Conservation (phyloP, 345 rosid genomes). For the Corchorus capsularis region DNA sequence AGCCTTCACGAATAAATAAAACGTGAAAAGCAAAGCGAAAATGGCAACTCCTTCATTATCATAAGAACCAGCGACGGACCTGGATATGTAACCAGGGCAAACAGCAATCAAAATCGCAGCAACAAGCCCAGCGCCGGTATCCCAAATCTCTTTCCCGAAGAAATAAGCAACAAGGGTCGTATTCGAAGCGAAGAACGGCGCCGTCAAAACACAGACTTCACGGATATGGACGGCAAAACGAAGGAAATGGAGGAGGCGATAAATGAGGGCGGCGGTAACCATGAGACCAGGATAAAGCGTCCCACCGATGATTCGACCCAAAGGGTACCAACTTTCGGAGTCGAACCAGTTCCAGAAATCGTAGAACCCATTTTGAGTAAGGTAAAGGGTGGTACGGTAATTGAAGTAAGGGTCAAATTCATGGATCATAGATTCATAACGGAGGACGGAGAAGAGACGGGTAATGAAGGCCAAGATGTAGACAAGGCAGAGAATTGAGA, state of each 20-base stretch:
- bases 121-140: slow-evolving; percentile 89
- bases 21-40: slow-evolving; percentile 84
- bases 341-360: slow-evolving; percentile 99
- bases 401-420: slow-evolving; percentile 98
- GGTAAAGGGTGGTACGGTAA: slow-evolving; percentile 83
- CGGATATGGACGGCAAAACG: slow-evolving; percentile 91
- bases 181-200: slow-evolving; percentile 95
- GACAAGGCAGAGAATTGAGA: slow-evolving; percentile 79
- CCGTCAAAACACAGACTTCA: slow-evolving; percentile 93
- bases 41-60: slow-evolving; percentile 94
- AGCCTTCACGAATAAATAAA: slow-evolving; percentile 87
- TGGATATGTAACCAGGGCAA: slow-evolving; percentile 96
- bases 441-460: slow-evolving; percentile 90
- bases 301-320: slow-evolving; percentile 94
- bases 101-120: slow-evolving; percentile 90
- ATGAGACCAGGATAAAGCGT: slow-evolving; percentile 89
- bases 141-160: slow-evolving; percentile 98
- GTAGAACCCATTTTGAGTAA: slow-evolving; percentile 89
- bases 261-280: slow-evolving; percentile 90
- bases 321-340: slow-evolving; percentile 97
- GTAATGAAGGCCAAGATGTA: slow-evolving; percentile 84
- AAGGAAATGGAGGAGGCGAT: slow-evolving; percentile 70
- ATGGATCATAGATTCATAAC: slow-evolving; percentile 44
- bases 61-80: slow-evolving; percentile 93
- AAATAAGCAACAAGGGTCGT: slow-evolving; percentile 93